These are phyloP conservation scores for Colletotrichum eleusines DNA, from an alignment of 2,329 filamentous ascomycete genomes.

Conservation along the genomic window DNA sequence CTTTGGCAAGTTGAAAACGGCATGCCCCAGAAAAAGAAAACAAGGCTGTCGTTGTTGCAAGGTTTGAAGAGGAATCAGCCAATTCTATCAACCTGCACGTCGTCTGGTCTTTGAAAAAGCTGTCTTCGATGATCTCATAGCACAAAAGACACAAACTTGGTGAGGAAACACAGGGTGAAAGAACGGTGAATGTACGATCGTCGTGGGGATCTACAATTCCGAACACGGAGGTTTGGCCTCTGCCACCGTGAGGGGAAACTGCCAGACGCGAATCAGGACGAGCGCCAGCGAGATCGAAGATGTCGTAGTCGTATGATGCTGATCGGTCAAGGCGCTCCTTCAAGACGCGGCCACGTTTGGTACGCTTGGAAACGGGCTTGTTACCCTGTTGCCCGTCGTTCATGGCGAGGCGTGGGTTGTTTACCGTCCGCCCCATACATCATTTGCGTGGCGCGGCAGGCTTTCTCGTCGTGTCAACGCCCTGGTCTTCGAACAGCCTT, in stretches of 20 bases:
- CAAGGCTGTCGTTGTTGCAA: not conserved
- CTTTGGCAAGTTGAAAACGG: not conserved
- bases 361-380: not conserved
- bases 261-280: slow-evolving; percentile 21
- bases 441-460: not conserved
- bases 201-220: slow-evolving; percentile 8
- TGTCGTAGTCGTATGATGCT: not conserved
- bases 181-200: not conserved
- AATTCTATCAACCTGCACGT: not conserved
- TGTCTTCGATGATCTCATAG: not conserved
- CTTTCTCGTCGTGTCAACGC: not conserved
- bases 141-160: not conserved
- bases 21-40: not conserved
- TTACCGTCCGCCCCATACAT: not conserved
- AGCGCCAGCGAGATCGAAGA: not conserved
- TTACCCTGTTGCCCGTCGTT: slow-evolving; percentile 2
- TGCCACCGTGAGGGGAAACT: slow-evolving; percentile 11
- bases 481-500: not conserved
- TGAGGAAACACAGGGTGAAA: not conserved
- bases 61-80: not conserved
- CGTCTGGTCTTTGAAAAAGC: too few relatives aligned
- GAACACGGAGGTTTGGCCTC: slow-evolving; percentile 31
- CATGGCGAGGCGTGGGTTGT: not conserved
- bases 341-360: not conserved
- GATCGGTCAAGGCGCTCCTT: slow-evolving; percentile 1